phyloP scores from a whole-genome alignment of 2,329 filamentous ascomycete species.

The Trichoderma gracile region DNA sequence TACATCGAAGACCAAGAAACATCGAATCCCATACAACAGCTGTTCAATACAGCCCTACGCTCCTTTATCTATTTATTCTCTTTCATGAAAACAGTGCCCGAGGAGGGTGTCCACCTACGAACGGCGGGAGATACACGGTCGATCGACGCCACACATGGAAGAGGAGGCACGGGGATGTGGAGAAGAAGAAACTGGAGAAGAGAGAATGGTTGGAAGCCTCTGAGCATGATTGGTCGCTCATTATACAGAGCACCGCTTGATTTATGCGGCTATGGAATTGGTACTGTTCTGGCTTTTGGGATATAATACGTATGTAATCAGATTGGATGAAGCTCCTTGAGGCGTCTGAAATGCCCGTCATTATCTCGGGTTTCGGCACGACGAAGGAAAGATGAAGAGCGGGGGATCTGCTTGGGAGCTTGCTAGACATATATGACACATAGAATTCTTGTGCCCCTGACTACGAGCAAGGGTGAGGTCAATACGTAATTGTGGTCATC shows the following conservation, averaged over 20 bases:
- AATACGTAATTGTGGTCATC: conserved; percentile 1
- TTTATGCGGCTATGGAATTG: conserved; percentile 13
- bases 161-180: not conserved
- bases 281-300: not conserved
- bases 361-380: not conserved
- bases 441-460: not conserved
- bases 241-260: conserved; percentile 2
- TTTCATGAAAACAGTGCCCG: conserved; percentile 16
- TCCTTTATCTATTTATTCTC: conserved; percentile 20
- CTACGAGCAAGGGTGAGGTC: not conserved
- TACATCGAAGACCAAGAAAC: not conserved
- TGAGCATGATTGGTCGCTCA: conserved; percentile 1
- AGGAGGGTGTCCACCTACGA: conserved; percentile 16
- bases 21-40: not conserved
- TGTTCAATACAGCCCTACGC: conserved; percentile 1
- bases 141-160: conserved; percentile 9
- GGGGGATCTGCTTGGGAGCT: not conserved
- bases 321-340: conserved; percentile 19
- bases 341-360: not conserved
- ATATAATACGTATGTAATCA: conserved; percentile 10
- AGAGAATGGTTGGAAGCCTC: not conserved
- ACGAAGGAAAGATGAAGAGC: not conserved
- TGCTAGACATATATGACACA: not conserved
- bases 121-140: conserved; percentile 19
- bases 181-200: not conserved